Evolutionary conservation across 2,329 filamentous ascomycete genomes (phyloP).

Genomic region (Alternaria hordeiaustralica): DNA sequence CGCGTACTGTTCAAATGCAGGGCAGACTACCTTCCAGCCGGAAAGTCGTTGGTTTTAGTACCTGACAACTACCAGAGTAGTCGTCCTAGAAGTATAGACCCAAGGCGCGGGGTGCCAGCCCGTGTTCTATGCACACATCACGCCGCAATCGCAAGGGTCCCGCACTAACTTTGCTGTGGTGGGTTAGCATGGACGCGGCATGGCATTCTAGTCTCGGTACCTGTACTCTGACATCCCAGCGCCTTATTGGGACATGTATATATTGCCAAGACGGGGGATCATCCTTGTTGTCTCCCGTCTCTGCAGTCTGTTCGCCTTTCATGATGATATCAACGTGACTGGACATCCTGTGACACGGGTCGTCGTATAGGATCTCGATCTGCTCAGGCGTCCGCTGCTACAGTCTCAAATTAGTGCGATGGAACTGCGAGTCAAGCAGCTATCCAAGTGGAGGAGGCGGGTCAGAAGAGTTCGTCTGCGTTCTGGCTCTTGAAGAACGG

Average conservation of each 20-base stretch:
- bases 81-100: background rate
- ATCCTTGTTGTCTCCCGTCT: background rate
- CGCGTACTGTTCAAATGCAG: background rate
- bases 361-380: background rate
- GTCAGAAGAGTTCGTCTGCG: conserved; percentile 4
- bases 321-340: background rate
- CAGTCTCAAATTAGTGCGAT: background rate
- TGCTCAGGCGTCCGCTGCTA: background rate
- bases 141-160: conserved; percentile 7
- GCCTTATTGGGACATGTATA: conserved; percentile 5
- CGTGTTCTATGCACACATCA: conserved; percentile 7
- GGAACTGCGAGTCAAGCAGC: conserved; percentile 3
- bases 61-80: background rate
- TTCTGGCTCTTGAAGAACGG: conserved; percentile 6
- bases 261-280: conserved; percentile 4
- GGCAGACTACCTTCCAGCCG: background rate
- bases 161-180: conserved; percentile 2
- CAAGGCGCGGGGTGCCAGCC: conserved; percentile 8
- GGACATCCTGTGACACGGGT: background rate
- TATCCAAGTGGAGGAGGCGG: background rate
- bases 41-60: conserved; percentile 3
- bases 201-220: conserved; percentile 14
- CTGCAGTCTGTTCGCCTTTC: background rate
- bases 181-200: conserved; percentile 12
- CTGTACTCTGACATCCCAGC: conserved; percentile 9